phyloP scores from a whole-genome alignment of 2,329 filamentous ascomycete genomes.

The Cercospora sp. region DNA sequence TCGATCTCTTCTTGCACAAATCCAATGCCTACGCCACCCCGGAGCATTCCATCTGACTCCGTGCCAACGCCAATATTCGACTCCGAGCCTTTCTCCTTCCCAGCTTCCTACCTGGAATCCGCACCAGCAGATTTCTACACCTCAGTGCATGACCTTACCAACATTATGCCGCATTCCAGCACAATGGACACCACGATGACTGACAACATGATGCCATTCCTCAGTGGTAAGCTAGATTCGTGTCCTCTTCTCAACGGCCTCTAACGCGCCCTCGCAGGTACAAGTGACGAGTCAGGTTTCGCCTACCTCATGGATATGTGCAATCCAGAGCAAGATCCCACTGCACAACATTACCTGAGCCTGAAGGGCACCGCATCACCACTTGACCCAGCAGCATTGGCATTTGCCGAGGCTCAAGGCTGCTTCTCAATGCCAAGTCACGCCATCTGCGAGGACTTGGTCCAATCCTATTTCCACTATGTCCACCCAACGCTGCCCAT shows the following conservation, averaged over 20 bases:
- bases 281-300: conserved; percentile 6
- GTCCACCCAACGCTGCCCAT: conserved; percentile 23
- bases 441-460: conserved; percentile 16
- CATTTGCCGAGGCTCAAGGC: conserved; percentile 16
- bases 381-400: conserved; percentile 9
- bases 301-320: conserved; percentile 13
- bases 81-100: conserved; percentile 12
- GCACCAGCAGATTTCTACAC: conserved; percentile 6
- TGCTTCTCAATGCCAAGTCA: conserved; percentile 17
- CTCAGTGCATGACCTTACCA: conserved; percentile 2
- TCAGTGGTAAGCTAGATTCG: conserved; percentile 4
- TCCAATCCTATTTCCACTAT: conserved; percentile 20
- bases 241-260: not conserved
- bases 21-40: conserved; percentile 9
- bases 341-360: not conserved
- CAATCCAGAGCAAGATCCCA: conserved; percentile 7
- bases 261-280: not conserved
- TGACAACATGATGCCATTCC: conserved; percentile 8
- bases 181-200: conserved; percentile 5
- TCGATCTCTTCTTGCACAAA: conserved; percentile 7
- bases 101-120: conserved; percentile 5
- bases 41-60: conserved; percentile 10
- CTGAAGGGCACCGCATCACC: not conserved
- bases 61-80: conserved; percentile 14
- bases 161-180: not conserved